Evolutionary conservation across 768 basidiomycete genomes (phyloP).

Genomic region (Naematelia encephala): DNA sequence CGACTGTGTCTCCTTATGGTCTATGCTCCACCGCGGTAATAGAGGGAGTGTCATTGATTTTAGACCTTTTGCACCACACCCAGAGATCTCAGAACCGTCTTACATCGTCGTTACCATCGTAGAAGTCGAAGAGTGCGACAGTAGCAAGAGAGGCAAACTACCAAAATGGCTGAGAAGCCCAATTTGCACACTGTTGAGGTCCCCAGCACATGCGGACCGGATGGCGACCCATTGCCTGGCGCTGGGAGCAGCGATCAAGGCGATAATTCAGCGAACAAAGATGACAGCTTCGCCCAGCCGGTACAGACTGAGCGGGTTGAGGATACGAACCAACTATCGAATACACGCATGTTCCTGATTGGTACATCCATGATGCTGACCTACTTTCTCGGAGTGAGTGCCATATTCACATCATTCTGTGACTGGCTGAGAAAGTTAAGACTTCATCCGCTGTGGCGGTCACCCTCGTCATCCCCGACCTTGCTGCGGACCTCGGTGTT

Average conservation of each 20-base stretch:
- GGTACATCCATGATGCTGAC: slow-evolving; percentile 22
- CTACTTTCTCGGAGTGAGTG: slow-evolving; percentile 26
- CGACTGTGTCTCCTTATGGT: neutral
- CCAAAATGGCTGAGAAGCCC: neutral
- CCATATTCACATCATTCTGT: neutral
- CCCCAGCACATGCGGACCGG: neutral
- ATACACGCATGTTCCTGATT: slow-evolving; percentile 2
- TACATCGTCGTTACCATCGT: neutral
- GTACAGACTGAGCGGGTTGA: neutral
- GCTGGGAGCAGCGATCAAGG: too few species aligned
- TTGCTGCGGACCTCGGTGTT: slow-evolving; percentile 15
- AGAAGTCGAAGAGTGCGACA: neutral
- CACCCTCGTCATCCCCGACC: slow-evolving; percentile 14
- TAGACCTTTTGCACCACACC: neutral
- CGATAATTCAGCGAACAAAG: too few species aligned
- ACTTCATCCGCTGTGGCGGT: slow-evolving; percentile 2
- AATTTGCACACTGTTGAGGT: neutral
- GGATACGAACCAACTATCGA: neutral
- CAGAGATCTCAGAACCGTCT: neutral
- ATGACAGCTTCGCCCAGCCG: neutral
- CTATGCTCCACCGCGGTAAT: neutral
- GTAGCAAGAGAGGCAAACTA: neutral
- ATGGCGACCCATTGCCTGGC: neutral
- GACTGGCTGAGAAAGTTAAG: neutral
- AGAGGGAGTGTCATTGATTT: neutral